A percentile compares a stretch with the other conserved stretches of the same genome.
These are phyloP conservation scores for Microcyclosporella mali DNA, from an alignment of 2,329 filamentous ascomycete genomes.

Conservation along the genomic window DNA sequence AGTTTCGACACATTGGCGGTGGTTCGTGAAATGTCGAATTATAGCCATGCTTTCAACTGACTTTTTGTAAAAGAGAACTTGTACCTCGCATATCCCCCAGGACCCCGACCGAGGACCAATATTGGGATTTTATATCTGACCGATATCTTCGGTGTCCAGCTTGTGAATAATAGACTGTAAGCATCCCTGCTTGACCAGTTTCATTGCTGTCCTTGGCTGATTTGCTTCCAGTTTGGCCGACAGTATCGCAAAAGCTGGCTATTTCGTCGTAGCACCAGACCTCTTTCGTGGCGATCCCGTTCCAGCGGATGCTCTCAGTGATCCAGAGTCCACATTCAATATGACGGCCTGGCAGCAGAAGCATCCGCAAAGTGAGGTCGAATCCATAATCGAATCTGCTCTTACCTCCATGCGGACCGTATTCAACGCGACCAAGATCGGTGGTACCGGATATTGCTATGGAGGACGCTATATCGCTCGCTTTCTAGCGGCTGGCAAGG, in stretches of 20 bases:
- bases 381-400: conserved; percentile 42
- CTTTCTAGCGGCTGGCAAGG: conserved; percentile 48
- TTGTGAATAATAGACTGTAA: conserved; percentile 31
- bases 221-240: conserved; percentile 27
- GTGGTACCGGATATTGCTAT: conserved; percentile 67
- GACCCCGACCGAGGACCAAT: conserved; percentile 9
- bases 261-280: conserved; percentile 31
- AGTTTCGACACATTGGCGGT: conserved; percentile 10
- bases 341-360: conserved; percentile 40
- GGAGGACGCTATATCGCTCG: conserved; percentile 69
- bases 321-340: conserved; percentile 35
- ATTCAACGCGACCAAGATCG: conserved; percentile 51
- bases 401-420: conserved; percentile 47
- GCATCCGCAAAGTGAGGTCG: conserved; percentile 38
- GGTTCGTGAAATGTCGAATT: conserved; percentile 5
- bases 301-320: conserved; percentile 20
- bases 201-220: conserved; percentile 1
- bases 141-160: conserved; percentile 32
- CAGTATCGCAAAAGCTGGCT: conserved; percentile 28
- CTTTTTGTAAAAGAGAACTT: conserved; percentile 14
- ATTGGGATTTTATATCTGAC: conserved; percentile 29
- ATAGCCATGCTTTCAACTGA: not conserved
- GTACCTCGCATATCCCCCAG: conserved; percentile 18
- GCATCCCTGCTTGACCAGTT: not conserved
- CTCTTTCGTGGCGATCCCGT: conserved; percentile 32